Evolutionary conservation across 2,329 filamentous ascomycete species (phyloP).

Genomic region (Alternaria brassicae): DNA sequence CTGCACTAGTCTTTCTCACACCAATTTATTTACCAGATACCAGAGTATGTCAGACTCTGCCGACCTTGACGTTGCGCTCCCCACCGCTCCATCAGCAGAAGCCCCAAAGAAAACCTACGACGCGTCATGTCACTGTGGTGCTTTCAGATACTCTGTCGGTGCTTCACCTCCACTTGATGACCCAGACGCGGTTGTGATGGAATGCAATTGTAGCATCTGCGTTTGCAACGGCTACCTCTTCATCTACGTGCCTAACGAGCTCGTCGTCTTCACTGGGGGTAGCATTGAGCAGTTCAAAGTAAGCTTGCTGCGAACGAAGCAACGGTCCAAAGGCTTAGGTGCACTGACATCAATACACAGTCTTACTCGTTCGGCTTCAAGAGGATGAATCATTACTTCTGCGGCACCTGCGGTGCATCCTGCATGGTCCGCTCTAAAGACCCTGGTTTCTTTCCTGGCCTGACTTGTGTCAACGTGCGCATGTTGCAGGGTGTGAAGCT

Average conservation of each 20-base stretch:
- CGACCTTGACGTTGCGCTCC: neutral
- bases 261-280: conserved; percentile 31
- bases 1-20: neutral
- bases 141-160: conserved; percentile 58
- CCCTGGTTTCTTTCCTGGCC: conserved; percentile 23
- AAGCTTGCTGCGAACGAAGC: neutral
- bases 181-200: conserved; percentile 47
- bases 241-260: conserved; percentile 40
- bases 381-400: conserved; percentile 39
- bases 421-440: conserved; percentile 29
- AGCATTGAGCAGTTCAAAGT: conserved; percentile 26
- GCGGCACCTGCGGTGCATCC: conserved; percentile 39
- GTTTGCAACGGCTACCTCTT: conserved; percentile 60
- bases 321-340: neutral
- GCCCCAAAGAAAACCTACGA: conserved; percentile 41
- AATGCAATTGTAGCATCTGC: conserved; percentile 64
- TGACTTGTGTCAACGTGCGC: conserved; percentile 40
- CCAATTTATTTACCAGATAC: neutral
- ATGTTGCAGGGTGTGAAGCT: conserved; percentile 39
- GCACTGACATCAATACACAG: conserved; percentile 10
- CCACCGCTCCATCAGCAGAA: conserved; percentile 8
- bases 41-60: conserved; percentile 5
- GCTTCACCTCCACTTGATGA: conserved; percentile 59
- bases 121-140: conserved; percentile 63
- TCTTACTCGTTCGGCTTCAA: conserved; percentile 35